Percentiles rank a stretch among this genome's conserved stretches.
phyloP scores from a whole-genome alignment of 371 early-diverging fungal genomes.

The Syncephalastrum monosporum region DNA sequence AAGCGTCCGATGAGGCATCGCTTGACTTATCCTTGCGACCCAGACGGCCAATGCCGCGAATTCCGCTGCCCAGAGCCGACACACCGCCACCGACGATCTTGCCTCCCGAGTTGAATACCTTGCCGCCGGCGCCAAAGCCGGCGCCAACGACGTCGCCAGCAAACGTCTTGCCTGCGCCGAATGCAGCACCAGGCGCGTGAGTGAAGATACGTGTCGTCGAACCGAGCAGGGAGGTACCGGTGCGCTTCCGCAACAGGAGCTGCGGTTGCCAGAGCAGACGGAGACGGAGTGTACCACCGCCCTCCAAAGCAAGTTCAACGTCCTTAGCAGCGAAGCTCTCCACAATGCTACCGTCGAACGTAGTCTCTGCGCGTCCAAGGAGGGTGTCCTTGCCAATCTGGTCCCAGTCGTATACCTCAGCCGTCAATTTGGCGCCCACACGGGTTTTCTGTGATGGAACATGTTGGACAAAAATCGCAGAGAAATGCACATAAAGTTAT shows the following conservation, averaged over 20 bases:
- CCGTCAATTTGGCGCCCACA: slow-evolving; percentile 47
- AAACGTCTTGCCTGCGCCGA: slow-evolving; percentile 23
- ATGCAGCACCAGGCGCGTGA: slow-evolving; percentile 36
- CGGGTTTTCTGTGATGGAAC: slow-evolving; percentile 25
- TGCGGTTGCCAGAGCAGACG: slow-evolving; percentile 50
- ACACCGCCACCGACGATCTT: slow-evolving; percentile 39
- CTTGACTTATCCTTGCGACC: slow-evolving; percentile 24
- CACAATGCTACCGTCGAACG: slow-evolving; percentile 29
- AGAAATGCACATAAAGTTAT: not conserved
- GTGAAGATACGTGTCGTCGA: slow-evolving; percentile 47
- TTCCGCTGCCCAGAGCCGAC: slow-evolving; percentile 27
- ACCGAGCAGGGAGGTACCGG: slow-evolving; percentile 33
- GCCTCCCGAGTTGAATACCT: slow-evolving; percentile 38
- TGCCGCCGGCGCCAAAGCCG: slow-evolving; percentile 28
- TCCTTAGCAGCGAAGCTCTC: slow-evolving; percentile 43
- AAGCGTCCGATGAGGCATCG: slow-evolving; percentile 10
- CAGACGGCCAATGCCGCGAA: slow-evolving; percentile 34
- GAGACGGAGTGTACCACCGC: slow-evolving; percentile 27
- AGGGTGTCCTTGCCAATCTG: slow-evolving; percentile 65
- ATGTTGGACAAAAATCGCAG: not conserved
- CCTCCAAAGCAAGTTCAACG: slow-evolving; percentile 22
- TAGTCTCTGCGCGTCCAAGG: slow-evolving; percentile 41
- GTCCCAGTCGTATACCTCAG: slow-evolving; percentile 84
- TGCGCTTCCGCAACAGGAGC: slow-evolving; percentile 42
- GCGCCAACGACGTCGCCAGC: slow-evolving; percentile 36